These are phyloP conservation scores for Globisporangium mamillatum DNA, from an alignment of 352 stramenopile genomes.

Conservation along the genomic window DNA sequence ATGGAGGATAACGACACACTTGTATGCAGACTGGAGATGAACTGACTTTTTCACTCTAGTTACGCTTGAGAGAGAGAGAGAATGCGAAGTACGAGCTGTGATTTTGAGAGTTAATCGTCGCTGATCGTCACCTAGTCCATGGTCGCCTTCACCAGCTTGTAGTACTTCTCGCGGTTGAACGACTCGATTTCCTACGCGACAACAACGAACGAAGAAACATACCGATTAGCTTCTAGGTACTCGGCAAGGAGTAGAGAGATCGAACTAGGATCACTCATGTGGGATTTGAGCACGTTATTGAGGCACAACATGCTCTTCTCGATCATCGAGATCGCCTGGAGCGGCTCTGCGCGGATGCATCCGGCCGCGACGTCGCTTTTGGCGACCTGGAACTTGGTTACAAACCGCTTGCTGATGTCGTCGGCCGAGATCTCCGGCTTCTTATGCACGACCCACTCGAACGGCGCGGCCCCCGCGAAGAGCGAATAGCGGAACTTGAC, in stretches of 20 bases:
- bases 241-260: too few relatives aligned
- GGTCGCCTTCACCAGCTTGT: constrained; percentile 1
- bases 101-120: neutral
- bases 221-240: neutral
- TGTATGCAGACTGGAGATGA: too few relatives aligned
- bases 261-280: neutral
- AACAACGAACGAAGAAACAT: neutral
- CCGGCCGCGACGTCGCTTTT: neutral
- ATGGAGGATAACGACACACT: too few relatives aligned
- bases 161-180: constrained; percentile 8
- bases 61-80: neutral
- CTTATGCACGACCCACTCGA: constrained; percentile 23
- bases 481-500: constrained; percentile 53
- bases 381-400: neutral
- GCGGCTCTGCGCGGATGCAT: neutral
- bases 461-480: constrained; percentile 28
- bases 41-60: too few relatives aligned
- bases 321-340: neutral
- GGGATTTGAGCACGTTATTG: neutral
- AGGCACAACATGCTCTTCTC: constrained; percentile 4
- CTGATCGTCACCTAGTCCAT: neutral
- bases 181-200: neutral
- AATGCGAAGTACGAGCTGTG: neutral
- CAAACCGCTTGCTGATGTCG: neutral
- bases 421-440: neutral